These are phyloP conservation scores for Fusarium humuli DNA, from an alignment of 2,329 filamentous ascomycete species.

Conservation along the genomic window DNA sequence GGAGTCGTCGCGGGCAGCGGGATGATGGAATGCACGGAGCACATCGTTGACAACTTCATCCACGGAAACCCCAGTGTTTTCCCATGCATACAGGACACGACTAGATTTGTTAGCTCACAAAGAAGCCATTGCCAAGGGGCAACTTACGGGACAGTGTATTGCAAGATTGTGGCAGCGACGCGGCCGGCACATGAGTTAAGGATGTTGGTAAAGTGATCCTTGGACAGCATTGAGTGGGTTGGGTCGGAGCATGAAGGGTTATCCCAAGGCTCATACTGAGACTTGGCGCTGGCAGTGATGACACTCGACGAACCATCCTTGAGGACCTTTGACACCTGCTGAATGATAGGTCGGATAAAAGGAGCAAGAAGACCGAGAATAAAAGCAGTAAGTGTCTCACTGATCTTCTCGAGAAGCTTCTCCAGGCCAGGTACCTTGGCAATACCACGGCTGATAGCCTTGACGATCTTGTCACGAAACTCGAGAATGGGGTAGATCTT, in stretches of 20 bases:
- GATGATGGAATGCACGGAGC: slow-evolving; percentile 88
- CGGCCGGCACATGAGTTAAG: slow-evolving; percentile 82
- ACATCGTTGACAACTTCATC: slow-evolving; percentile 87
- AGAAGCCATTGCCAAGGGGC: background rate
- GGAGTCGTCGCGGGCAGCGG: slow-evolving; percentile 79
- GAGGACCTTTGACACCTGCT: slow-evolving; percentile 82
- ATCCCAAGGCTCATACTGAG: slow-evolving; percentile 84
- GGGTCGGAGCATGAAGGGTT: slow-evolving; percentile 80
- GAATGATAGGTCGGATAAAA: slow-evolving; percentile 92
- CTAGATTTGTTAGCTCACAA: slow-evolving; percentile 50
- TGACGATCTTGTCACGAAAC: slow-evolving; percentile 94
- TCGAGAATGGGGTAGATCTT: slow-evolving; percentile 95
- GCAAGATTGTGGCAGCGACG: slow-evolving; percentile 78
- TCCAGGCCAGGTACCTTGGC: slow-evolving; percentile 93
- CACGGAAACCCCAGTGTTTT: slow-evolving; percentile 84
- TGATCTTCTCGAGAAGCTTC: slow-evolving; percentile 90
- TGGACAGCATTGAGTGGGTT: slow-evolving; percentile 84
- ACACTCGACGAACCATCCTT: slow-evolving; percentile 85
- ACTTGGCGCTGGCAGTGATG: slow-evolving; percentile 75
- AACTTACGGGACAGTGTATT: slow-evolving; percentile 84
- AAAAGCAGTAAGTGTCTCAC: slow-evolving; percentile 91
- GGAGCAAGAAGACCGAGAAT: slow-evolving; percentile 91
- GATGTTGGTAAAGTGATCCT: slow-evolving; percentile 85
- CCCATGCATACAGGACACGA: slow-evolving; percentile 91
- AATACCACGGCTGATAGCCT: slow-evolving; percentile 84